Evolutionary conservation across 2,329 filamentous ascomycete species (phyloP).

Genomic region (Hymenoscyphus linearis): DNA sequence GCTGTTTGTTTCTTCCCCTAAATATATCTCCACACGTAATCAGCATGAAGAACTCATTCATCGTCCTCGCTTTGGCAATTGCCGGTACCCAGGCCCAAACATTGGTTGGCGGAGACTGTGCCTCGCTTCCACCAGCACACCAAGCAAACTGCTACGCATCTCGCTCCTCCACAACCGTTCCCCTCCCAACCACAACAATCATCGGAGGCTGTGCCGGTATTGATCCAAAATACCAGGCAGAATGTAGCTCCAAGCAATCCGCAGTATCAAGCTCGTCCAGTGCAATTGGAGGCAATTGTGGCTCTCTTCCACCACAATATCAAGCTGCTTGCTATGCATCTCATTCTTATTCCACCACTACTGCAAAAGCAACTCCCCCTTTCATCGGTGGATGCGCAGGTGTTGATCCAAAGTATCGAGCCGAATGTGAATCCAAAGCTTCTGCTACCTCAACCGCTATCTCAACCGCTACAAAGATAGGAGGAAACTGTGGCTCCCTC

Average conservation of each 20-base stretch:
- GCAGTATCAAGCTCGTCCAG: background rate
- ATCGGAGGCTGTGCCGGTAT: background rate
- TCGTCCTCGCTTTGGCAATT: conserved; percentile 3
- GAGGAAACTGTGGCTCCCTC: background rate
- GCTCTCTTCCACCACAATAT: background rate
- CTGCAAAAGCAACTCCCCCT: background rate
- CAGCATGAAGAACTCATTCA: conserved; percentile 5
- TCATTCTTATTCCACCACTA: background rate
- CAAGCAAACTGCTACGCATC: background rate
- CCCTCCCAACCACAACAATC: background rate
- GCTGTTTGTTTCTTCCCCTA: background rate
- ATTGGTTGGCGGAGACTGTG: background rate
- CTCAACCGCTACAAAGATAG: background rate
- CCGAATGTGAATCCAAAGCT: background rate
- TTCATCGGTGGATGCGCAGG: background rate
- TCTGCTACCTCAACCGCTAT: background rate
- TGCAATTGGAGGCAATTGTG: background rate
- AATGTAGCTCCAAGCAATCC: background rate
- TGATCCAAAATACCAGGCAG: background rate
- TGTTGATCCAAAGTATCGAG: background rate
- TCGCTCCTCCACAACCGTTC: background rate
- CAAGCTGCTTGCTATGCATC: conserved; percentile 1
- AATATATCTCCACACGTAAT: background rate
- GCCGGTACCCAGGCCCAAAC: background rate
- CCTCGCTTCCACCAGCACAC: background rate